A percentile compares a stretch with the other conserved stretches of the same genome.
These are phyloP conservation scores for Chlorella sp. DNA, from an alignment of 139 green algal species.

Conservation along the genomic window DNA sequence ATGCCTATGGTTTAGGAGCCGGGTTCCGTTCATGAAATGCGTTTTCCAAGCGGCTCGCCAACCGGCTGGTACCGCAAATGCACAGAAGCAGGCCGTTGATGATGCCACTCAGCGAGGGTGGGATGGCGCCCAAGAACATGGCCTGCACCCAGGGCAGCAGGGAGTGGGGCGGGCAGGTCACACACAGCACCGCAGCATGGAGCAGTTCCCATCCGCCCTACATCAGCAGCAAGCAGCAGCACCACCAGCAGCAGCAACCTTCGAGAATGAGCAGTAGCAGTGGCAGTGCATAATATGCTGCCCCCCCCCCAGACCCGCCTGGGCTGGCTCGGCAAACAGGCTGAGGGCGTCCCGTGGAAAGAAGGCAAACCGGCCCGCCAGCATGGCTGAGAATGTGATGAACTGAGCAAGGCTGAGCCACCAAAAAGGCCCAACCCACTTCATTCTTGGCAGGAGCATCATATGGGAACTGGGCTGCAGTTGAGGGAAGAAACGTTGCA, in stretches of 20 bases:
- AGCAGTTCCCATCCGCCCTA: too few relatives aligned
- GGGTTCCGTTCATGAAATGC: too few relatives aligned
- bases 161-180: too few relatives aligned
- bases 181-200: too few relatives aligned
- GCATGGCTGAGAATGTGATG: neutral
- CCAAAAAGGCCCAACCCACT: constrained; percentile 11
- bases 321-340: neutral
- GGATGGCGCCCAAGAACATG: constrained; percentile 3
- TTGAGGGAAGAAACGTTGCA: neutral
- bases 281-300: too few relatives aligned
- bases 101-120: neutral
- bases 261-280: too few relatives aligned
- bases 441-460: neutral
- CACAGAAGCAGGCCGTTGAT: neutral
- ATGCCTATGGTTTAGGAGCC: too few relatives aligned
- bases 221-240: too few relatives aligned
- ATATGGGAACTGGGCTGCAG: neutral
- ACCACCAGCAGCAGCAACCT: too few relatives aligned
- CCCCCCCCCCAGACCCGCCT: too few relatives aligned
- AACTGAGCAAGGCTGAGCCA: neutral
- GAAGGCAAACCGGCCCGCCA: neutral
- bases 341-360: neutral
- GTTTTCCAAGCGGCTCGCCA: too few relatives aligned
- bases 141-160: neutral
- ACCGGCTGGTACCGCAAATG: too few relatives aligned